Evolutionary conservation across 2,329 filamentous ascomycete species (phyloP), one percentile per base, ranked within the genome.

Genomic region (Monilinia laxa): DNA sequence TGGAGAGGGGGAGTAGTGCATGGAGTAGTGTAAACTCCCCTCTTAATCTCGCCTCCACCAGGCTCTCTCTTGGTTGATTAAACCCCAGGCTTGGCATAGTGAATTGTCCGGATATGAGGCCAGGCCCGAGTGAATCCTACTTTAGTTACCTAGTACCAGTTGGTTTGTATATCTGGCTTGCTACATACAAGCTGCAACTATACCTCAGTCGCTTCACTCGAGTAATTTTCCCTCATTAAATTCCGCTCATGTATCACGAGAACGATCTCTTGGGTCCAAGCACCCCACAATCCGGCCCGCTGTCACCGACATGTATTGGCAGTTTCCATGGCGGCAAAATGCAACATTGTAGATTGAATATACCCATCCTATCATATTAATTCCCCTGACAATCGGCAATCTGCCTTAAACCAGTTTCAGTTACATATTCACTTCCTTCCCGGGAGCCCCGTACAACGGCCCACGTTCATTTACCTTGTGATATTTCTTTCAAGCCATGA

Each of bases 231-330:
- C 25, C 49, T 51, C 31, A 31, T 62, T 52, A 20, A 51, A 63
- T 63, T 49, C 40, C 49, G 55, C 35, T 63, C 60, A 63, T 42
- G 11, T 28, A 54, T 63, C 60, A 63, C 60, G n/a, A 63, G 47
- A 53, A 40, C 60, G 14, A 42, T 23, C 12, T 63, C 35, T 42
- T 31, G 35, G 25, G 6, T n/a, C 23, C n/a, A 62, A n/a, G 16
- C 28, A 40, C 47, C 47, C 59, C 60, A 63, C n/a, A 63, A 18
- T 40, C 20, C 64, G 64, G 64, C 47, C 64, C 64, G 64, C 52
- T 45, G 35, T 31, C 47, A 47, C 64, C 64, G 64, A 65, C n/a
- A 60, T 20, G 28, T 65, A 59, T 47, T 35, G 62, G 18, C 62
- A 38, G 25, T 64, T 49, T 64, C 25, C n/a, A 45, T 47, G 40